Evolutionary conservation across 225 moss, liverwort and hornwort genomes (phyloP).

Genomic region (Marchantia polymorpha): DNA sequence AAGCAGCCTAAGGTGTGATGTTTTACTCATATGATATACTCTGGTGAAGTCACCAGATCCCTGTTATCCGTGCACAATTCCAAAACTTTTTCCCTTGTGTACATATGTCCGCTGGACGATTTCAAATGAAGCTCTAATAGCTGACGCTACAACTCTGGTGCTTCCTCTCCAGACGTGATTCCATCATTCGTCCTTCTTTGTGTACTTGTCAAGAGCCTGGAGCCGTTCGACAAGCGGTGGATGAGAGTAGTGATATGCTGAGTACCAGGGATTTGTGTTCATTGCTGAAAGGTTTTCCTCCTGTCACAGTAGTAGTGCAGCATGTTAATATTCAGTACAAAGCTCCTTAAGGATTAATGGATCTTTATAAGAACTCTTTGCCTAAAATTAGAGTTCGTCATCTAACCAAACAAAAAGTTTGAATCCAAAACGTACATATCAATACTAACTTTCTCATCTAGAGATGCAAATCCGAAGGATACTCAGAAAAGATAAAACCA

Average conservation of each 20-base stretch:
- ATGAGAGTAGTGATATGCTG: constrained; percentile 96
- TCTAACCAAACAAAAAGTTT: too few relatives aligned
- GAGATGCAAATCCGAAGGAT: too few relatives aligned
- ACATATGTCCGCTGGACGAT: not conserved
- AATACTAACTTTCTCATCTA: too few relatives aligned
- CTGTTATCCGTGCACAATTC: not conserved
- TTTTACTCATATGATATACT: not conserved
- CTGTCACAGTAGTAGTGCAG: constrained; percentile 27
- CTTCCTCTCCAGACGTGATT: not conserved
- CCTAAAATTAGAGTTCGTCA: too few relatives aligned
- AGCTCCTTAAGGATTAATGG: not conserved
- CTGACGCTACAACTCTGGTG: not conserved
- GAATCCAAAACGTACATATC: too few relatives aligned
- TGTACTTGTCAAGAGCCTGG: constrained; percentile 72
- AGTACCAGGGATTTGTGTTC: constrained; percentile 94
- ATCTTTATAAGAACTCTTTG: too few relatives aligned
- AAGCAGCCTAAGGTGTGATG: not conserved
- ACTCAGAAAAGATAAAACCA: too few relatives aligned
- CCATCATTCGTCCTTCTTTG: constrained; percentile 56
- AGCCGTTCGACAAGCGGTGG: constrained; percentile 93
- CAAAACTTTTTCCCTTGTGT: not conserved
- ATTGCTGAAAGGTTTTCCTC: constrained; percentile 98
- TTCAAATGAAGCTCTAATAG: not conserved
- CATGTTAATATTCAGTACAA: not conserved
- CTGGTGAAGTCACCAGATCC: not conserved